A percentile compares a stretch with the other conserved stretches of the same genome.
Evolutionary conservation across 2,329 filamentous ascomycete genomes (phyloP).

Genomic region (Pseudogymnoascus sp.): DNA sequence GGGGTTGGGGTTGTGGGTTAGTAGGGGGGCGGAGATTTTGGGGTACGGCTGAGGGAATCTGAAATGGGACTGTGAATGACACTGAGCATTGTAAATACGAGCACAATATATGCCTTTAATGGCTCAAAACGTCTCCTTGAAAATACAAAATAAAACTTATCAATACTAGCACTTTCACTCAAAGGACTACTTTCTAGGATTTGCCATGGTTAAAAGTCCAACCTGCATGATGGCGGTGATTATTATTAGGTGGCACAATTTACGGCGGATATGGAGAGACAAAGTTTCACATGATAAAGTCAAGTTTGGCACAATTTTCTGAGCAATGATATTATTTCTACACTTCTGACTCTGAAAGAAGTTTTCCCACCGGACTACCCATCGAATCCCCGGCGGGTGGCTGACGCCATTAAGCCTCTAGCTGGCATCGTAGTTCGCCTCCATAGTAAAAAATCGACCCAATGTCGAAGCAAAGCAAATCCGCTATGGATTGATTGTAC

Average conservation of each 20-base stretch:
- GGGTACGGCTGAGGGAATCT: background rate
- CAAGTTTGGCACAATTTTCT: background rate
- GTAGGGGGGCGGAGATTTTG: background rate
- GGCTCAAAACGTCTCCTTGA: no score
- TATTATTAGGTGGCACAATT: background rate
- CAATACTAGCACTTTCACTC: no score
- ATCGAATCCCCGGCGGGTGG: background rate
- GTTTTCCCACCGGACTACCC: background rate
- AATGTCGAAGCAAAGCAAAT: slow-evolving; percentile 8
- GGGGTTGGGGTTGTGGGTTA: background rate
- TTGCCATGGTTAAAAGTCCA: background rate
- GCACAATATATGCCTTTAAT: no score
- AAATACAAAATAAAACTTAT: no score
- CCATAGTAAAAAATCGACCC: background rate
- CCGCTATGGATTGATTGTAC: background rate
- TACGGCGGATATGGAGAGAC: background rate
- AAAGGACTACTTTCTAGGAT: no score
- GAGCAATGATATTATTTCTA: background rate
- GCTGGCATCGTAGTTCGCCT: background rate
- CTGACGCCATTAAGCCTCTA: background rate
- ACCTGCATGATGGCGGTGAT: background rate
- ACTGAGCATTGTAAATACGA: no score
- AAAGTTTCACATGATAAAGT: background rate
- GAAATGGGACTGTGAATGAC: no score
- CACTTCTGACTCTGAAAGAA: background rate